Base-by-base conservation (phyloP, 352 stramenopile genomes). In the Phytophthora cactorum region DNA sequence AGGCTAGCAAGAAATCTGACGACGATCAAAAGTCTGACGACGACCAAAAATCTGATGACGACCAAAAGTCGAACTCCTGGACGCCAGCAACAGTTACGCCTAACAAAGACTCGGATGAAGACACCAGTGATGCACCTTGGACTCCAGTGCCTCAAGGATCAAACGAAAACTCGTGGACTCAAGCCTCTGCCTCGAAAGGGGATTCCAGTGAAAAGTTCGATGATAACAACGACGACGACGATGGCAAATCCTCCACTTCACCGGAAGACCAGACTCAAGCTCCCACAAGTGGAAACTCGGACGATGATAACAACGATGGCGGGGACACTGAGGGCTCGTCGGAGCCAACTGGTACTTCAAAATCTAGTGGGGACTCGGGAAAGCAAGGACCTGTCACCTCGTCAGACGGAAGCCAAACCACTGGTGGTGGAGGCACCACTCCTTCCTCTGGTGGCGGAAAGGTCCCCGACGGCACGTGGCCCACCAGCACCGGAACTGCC, bases 401-500 rank as follows among this genome's bases (percentile, higher is more conserved):
- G 6, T 52, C 22, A n/a, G 56, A 28, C 25, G 47, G 57, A 5
- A 65, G 46, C 17, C 45, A 65, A 38, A 44, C 46, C 39, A 22
- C 17, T 22, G 17, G 17, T 22, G 44, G 43, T 32, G 51, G 27
- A 4, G 38, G 45, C 34, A 54, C 36, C 27, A 56, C 34, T n/a
- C 52, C 61, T 3, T 63, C 62, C 0, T 59, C 52, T 4, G 25
- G 34, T 4, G 38, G 53, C 14, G 62, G 53, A 29, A 43, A 55
- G 9, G n/a, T 68, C 10, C 61, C 61, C 10, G 61, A 68, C 28
- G 60, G 60, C 52, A 62, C 60, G 5, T 68, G 60, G 60, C 52
- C 60, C 27, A 11, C 59, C 14, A 61, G 54, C 63, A 65, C 46
- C 1, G 63, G 63, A 5, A 52, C 28, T 11, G 47, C 63, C 8